A percentile compares a stretch with the other conserved stretches of the same genome.
Conservation (phyloP, 345 rosid genomes). For the Carallia brachiata region DNA sequence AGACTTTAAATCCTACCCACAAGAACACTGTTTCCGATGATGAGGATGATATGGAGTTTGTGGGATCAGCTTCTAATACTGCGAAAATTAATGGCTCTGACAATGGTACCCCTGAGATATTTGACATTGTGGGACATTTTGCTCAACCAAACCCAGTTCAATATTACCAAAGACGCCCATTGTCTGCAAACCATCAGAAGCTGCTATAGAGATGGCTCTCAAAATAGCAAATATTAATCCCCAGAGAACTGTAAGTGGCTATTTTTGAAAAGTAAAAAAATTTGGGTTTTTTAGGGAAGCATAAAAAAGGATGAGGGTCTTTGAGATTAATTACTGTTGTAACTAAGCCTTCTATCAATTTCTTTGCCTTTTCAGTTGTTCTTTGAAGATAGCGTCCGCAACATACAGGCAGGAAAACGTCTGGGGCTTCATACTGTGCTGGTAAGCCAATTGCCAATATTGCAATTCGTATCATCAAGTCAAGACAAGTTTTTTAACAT, state of each 20-base stretch:
- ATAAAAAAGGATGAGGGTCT: neutral
- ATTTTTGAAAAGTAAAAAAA: neutral
- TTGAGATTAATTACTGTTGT: neutral
- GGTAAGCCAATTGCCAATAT: constrained; percentile 39
- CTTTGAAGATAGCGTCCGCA: constrained; percentile 29
- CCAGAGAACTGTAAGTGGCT: constrained; percentile 59
- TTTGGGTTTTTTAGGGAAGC: neutral
- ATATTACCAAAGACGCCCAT: constrained; percentile 67
- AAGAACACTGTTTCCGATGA: constrained; percentile 39
- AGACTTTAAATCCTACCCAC: constrained; percentile 69
- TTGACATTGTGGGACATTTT: constrained; percentile 59
- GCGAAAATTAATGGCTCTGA: neutral
- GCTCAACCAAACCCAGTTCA: constrained; percentile 32
- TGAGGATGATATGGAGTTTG: constrained; percentile 50
- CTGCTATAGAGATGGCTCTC: constrained; percentile 60
- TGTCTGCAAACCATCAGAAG: constrained; percentile 69
- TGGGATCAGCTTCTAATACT: constrained; percentile 25
- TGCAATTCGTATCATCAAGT: too few species aligned
- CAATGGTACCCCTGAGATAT: constrained; percentile 32
- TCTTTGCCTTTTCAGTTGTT: constrained; percentile 41
- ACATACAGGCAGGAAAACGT: constrained; percentile 15
- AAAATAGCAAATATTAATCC: constrained; percentile 62
- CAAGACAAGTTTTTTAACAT: too few species aligned
- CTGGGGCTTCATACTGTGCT: constrained; percentile 35
- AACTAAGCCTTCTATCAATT: neutral